Base-by-base conservation (phyloP, 371 early-diverging fungal species). In the Encephalitozoon cuniculi region DNA sequence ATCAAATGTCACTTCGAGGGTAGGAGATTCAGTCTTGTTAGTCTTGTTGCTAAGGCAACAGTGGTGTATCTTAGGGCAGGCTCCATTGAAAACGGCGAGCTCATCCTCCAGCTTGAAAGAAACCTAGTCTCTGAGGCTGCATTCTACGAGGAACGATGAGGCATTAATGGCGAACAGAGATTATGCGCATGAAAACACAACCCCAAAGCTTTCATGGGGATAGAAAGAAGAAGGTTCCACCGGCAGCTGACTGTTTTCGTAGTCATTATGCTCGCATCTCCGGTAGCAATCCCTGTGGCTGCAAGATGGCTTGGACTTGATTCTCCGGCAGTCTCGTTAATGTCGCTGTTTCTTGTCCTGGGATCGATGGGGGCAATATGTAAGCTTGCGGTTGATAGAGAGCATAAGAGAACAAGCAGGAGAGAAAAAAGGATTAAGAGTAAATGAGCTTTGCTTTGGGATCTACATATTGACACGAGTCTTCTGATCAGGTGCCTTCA, bases 311-410 rank as follows among this genome's bases (percentile, higher is more conserved):
- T 18, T 34, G 59, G 34, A 11, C 2, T 15, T 15, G 34, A 59
- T 28, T 34, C 59, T 30, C 59, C 59, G 11, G 1, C 18, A n/a
- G 7, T 34, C 21, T 59, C 59, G 28, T 59, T 59, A 34, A 18
- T 11, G 21, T 59, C 59, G 7, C 34, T 59, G 1, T 34, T 59
- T 21, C 34, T 59, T 18, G 59, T 59, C 18, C 15, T 59, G 37
- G 59, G 59, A 34, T 59, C 59, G 28, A 59, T 59, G 59, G 59
- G 59, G 18, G 37, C 37, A 18, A 59, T 59, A 30, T 59, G 59
- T n/a, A 59, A 59, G 37, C n/a, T 34, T 52, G 46, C 26, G 40
- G 28, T 46, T 52, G 40, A 39, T 26, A 39, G 43, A 26, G 69
- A 46, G 26, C 1, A 5, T 28, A 30, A 69, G 30, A 69, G 52